Conservation (phyloP, 768 basidiomycete genomes). For the Leucocoprinus sp. region DNA sequence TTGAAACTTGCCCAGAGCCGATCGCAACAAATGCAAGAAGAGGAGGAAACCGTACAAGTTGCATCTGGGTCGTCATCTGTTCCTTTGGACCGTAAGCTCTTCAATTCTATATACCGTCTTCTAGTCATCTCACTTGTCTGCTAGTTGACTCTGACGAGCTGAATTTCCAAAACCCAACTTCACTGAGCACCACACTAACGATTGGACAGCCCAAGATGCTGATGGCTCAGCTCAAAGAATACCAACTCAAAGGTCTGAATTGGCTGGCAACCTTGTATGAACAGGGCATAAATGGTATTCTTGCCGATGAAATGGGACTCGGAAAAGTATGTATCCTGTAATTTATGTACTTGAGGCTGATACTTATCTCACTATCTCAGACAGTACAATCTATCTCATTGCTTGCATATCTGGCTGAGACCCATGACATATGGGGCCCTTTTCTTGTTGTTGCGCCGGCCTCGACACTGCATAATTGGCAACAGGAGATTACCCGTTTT, state of each 20-base stretch:
- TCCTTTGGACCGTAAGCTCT: conserved; percentile 56
- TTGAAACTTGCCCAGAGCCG: conserved; percentile 57
- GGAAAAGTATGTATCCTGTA: conserved; percentile 50
- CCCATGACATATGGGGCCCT: conserved; percentile 98
- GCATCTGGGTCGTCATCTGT: conserved; percentile 35
- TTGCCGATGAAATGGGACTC: conserved; percentile 98
- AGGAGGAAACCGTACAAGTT: conserved; percentile 29
- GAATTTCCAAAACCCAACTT: conserved; percentile 98
- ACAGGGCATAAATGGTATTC: conserved; percentile 98
- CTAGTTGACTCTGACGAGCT: conserved; percentile 93
- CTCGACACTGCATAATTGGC: conserved; percentile 98
- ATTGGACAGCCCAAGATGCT: conserved; percentile 93
- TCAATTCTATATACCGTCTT: conserved; percentile 6
- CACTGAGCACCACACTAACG: conserved; percentile 73
- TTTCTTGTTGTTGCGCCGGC: conserved; percentile 97
- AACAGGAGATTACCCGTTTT: conserved; percentile 95
- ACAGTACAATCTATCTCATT: conserved; percentile 98
- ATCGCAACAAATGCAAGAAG: conserved; percentile 34
- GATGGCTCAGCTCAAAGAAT: conserved; percentile 95
- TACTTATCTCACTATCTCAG: conserved; percentile 26
- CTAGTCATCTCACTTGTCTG: not conserved
- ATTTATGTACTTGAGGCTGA: conserved; percentile 2
- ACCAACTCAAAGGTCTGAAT: conserved; percentile 95
- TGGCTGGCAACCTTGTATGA: conserved; percentile 98
- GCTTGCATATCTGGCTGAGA: conserved; percentile 91